Percentiles rank a stretch among this genome's conserved stretches.
Evolutionary conservation across 2,329 filamentous ascomycete species (phyloP).

Genomic region (Paraphaeosphaeria minitans): DNA sequence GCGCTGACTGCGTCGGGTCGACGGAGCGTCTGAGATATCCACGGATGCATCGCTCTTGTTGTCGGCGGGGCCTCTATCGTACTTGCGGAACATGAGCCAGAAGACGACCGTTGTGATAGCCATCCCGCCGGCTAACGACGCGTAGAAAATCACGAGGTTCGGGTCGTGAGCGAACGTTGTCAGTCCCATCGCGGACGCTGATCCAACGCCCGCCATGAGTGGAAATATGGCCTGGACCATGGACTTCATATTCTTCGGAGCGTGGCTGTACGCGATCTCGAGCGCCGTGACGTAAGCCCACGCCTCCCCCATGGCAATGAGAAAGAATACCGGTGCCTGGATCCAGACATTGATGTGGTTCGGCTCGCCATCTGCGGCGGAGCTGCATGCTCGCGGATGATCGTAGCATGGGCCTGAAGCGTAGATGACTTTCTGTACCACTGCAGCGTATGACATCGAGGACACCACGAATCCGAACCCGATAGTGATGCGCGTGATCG

Average conservation of each 20-base stretch:
- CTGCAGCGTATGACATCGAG: constrained; percentile 36
- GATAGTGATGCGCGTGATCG: too few species aligned
- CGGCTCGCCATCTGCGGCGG: constrained; percentile 7
- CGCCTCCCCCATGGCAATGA: too few species aligned
- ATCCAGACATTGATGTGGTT: constrained; percentile 46
- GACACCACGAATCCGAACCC: constrained; percentile 30
- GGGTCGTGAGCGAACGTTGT: too few species aligned
- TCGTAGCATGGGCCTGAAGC: constrained; percentile 33
- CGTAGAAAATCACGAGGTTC: too few species aligned
- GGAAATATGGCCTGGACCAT: constrained; percentile 45
- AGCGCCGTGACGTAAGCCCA: too few species aligned
- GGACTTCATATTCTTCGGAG: constrained; percentile 50
- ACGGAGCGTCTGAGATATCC: background rate
- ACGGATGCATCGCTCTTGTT: background rate
- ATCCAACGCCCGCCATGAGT: constrained; percentile 40
- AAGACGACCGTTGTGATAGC: too few species aligned
- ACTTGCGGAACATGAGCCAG: too few species aligned
- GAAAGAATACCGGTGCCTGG: too few species aligned
- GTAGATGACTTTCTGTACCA: constrained; percentile 43
- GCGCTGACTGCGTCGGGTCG: too few species aligned
- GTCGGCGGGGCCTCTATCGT: constrained; percentile 36
- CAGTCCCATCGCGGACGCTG: constrained; percentile 36
- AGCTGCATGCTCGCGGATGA: constrained; percentile 45
- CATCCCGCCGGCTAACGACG: too few species aligned
- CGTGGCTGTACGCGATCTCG: constrained; percentile 52